Conservation (phyloP, 2,329 filamentous ascomycete species). For the Aspergillus pseudoterreus region DNA sequence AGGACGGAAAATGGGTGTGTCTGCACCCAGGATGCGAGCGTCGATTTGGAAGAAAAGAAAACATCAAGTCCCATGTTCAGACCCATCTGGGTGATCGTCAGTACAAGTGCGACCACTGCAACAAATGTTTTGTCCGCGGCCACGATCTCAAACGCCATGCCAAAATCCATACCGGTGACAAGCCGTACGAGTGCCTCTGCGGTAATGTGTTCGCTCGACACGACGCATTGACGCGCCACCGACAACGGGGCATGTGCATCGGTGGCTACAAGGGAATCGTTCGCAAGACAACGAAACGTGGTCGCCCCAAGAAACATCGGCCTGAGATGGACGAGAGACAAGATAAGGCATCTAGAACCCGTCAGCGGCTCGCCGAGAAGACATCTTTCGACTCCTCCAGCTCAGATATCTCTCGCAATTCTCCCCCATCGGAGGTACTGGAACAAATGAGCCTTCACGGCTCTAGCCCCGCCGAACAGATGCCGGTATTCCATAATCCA, state of each 20-base stretch:
- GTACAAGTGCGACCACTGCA: conserved; percentile 87
- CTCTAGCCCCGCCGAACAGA: conserved; percentile 31
- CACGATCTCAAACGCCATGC: conserved; percentile 96
- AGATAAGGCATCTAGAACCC: conserved; percentile 54
- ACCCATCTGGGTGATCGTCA: conserved; percentile 96
- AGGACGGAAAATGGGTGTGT: conserved; percentile 77
- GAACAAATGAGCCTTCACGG: conserved; percentile 38
- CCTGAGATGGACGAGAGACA: conserved; percentile 57
- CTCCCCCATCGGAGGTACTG: conserved; percentile 40
- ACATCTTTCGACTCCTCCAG: conserved; percentile 32
- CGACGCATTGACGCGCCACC: conserved; percentile 88
- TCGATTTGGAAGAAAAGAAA: conserved; percentile 93
- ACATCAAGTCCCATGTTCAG: conserved; percentile 97
- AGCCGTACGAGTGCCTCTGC: conserved; percentile 91
- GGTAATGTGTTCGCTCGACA: conserved; percentile 93
- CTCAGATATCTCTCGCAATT: conserved; percentile 39
- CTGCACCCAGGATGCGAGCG: conserved; percentile 77
- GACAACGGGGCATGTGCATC: conserved; percentile 93
- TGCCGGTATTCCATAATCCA: conserved; percentile 25
- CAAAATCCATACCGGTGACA: conserved; percentile 95
- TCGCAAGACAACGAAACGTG: conserved; percentile 64
- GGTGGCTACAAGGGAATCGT: conserved; percentile 84
- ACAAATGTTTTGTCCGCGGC: conserved; percentile 93
- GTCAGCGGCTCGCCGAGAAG: conserved; percentile 40
- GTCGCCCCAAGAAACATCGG: conserved; percentile 60